These are phyloP conservation scores for Larix kaempferi DNA, from an alignment of 75 land plant genomes.

Conservation along the genomic window DNA sequence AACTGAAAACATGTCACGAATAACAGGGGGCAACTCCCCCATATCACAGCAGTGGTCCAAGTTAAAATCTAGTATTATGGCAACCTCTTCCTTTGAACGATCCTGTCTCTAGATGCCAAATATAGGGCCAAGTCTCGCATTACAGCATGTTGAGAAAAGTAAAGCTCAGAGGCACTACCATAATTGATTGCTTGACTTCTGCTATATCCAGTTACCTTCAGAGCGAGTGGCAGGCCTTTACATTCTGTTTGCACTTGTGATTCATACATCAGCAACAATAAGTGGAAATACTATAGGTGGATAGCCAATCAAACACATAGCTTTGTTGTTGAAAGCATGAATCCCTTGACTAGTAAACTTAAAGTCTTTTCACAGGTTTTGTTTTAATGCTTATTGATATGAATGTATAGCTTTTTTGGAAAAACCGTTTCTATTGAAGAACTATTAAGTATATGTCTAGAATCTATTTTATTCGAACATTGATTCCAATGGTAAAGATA, in stretches of 20 bases:
- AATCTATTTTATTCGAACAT: too few species aligned
- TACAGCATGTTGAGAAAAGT: constrained; percentile 54
- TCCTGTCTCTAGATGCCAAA: constrained; percentile 13
- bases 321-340: neutral
- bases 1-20: constrained; percentile 27
- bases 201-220: constrained; percentile 24
- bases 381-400: neutral
- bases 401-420: neutral
- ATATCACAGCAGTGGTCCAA: constrained; percentile 51
- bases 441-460: too few species aligned
- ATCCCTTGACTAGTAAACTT: neutral
- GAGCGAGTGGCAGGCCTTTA: constrained; percentile 60
- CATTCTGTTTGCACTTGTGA: constrained; percentile 42
- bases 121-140: constrained; percentile 60
- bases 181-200: constrained; percentile 2
- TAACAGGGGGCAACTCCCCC: constrained; percentile 29
- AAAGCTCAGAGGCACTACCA: constrained; percentile 39
- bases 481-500: too few species aligned
- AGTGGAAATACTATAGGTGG: too few species aligned
- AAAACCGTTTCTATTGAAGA: neutral
- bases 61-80: constrained; percentile 37
- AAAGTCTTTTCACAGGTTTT: neutral
- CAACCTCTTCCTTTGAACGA: constrained; percentile 35
- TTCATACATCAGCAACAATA: neutral
- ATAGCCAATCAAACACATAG: too few species aligned